Conservation (phyloP, 108 stramenopile species). For the Nitzschia sp. region DNA sequence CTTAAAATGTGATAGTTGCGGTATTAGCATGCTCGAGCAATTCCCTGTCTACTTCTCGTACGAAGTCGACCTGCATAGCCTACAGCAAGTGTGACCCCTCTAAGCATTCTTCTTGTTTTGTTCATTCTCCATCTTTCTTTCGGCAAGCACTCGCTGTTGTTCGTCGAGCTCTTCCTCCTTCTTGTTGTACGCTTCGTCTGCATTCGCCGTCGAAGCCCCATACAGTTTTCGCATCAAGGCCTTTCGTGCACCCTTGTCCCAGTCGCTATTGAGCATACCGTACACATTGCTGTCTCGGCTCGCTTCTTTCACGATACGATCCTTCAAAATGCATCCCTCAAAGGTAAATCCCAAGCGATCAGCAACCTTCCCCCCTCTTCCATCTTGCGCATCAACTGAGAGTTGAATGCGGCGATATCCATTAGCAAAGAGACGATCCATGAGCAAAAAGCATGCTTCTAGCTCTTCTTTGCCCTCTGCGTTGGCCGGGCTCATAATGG, state of each 20-base stretch:
- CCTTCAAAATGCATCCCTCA: constrained; percentile 68
- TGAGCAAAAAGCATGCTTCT: constrained; percentile 77
- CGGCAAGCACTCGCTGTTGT: constrained; percentile 42
- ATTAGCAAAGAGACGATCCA: constrained; percentile 81
- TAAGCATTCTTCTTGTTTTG: constrained; percentile 4
- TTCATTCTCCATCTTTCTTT: constrained; percentile 14
- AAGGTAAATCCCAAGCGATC: constrained; percentile 74
- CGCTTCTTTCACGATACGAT: constrained; percentile 79
- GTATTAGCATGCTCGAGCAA: too few relatives aligned
- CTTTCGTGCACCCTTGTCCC: constrained; percentile 77
- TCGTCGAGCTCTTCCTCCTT: constrained; percentile 77
- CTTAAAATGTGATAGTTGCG: too few relatives aligned
- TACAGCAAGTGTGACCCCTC: too few relatives aligned
- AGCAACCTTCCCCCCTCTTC: constrained; percentile 51
- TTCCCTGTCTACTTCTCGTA: too few relatives aligned
- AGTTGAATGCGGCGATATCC: constrained; percentile 84
- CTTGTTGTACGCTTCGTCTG: constrained; percentile 59
- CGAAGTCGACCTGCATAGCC: too few relatives aligned
- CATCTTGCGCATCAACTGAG: constrained; percentile 71
- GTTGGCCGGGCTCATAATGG: constrained; percentile 61
- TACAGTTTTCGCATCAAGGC: constrained; percentile 70
- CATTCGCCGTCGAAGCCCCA: constrained; percentile 54
- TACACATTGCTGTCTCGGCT: constrained; percentile 81
- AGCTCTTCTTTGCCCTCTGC: constrained; percentile 67
- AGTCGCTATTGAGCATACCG: constrained; percentile 86